Base-by-base conservation (phyloP, 2,329 filamentous ascomycete species). In the Colletotrichum sp. region DNA sequence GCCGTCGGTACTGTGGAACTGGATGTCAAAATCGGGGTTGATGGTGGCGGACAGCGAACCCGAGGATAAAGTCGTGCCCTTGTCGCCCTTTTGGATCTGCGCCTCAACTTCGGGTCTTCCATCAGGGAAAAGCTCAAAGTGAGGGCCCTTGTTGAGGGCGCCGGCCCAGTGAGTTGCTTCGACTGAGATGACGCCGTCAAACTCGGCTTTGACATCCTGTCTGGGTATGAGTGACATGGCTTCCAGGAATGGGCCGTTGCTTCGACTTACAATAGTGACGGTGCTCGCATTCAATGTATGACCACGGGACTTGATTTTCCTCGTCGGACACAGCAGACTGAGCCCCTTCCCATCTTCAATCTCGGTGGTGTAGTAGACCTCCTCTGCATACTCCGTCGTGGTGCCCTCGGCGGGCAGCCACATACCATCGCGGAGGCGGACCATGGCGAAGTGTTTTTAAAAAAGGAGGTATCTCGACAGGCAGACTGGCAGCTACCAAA, bases 371-470 rank as follows among this genome's bases (percentile, higher is more conserved):
- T 87, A 86, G 79, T 90, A 89, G 18, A 94, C 86, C 77, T 94
- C 92, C 83, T 94, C 92, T 39, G 92, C 93, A 79, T 94, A 94
- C 80, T 93, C 91, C 30, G 92, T 87, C 66, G 87, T 86, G 81
- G 92, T 88, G 77, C 89, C 90, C 82, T 92, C 89, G 72, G 90
- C 91, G 57, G 89, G 87, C 65, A 94, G 86, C 93, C 93, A 94
- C 92, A 94, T 85, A 49, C 84, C 84, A 83, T 85, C 82, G 13
- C 84, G 82, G 62, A 85, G 82, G 72, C 81, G 82, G 76, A 80
- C 79, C 82, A 85, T 85, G 77, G 57, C 59, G 65, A 26, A 30
- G 9, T 44, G 63, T 15, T 62, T 62, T 44, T 28, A 32, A 55
- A 52, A 34, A 34, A 44, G 8, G 34, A 69, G 64, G 65, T 74